Evolutionary conservation across 1,139 yeast genomes (phyloP).

Genomic region (Wickerhamomyces sp.): DNA sequence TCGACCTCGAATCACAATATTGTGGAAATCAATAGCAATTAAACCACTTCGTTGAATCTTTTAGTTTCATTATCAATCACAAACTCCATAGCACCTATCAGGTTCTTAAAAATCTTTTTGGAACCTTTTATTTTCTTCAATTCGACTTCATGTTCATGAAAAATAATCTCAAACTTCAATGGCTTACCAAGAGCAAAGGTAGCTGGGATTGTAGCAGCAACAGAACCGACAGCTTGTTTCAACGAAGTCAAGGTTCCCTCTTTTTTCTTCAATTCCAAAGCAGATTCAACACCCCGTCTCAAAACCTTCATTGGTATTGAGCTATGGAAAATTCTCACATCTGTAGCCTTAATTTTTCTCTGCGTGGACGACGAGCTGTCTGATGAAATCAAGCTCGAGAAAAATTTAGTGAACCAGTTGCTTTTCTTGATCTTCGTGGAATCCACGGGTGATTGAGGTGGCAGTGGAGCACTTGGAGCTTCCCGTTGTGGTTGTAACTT

Average conservation of each 20-base stretch:
- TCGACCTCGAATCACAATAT: too few species aligned
- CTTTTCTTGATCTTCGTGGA: constrained; percentile 18
- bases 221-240: constrained; percentile 34
- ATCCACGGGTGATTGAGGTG: constrained; percentile 2
- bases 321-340: constrained; percentile 11
- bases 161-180: constrained; percentile 42
- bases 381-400: constrained; percentile 16
- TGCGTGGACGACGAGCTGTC: too few species aligned
- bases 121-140: constrained; percentile 51
- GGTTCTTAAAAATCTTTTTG: constrained; percentile 47
- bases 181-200: constrained; percentile 44
- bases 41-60: constrained; percentile 4
- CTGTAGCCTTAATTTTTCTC: constrained; percentile 1
- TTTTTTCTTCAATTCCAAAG: constrained; percentile 42
- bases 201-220: constrained; percentile 45
- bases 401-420: constrained; percentile 25
- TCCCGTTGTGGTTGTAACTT: constrained; percentile 34
- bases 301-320: constrained; percentile 18
- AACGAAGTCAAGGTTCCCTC: constrained; percentile 46
- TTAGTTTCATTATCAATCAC: constrained; percentile 31
- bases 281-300: constrained; percentile 20
- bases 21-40: too few species aligned
- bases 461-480: constrained; percentile 39
- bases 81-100: constrained; percentile 38
- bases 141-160: constrained; percentile 34